Conservation (phyloP, 2,329 filamentous ascomycete species). For the Verticillium nonalfalfae region DNA sequence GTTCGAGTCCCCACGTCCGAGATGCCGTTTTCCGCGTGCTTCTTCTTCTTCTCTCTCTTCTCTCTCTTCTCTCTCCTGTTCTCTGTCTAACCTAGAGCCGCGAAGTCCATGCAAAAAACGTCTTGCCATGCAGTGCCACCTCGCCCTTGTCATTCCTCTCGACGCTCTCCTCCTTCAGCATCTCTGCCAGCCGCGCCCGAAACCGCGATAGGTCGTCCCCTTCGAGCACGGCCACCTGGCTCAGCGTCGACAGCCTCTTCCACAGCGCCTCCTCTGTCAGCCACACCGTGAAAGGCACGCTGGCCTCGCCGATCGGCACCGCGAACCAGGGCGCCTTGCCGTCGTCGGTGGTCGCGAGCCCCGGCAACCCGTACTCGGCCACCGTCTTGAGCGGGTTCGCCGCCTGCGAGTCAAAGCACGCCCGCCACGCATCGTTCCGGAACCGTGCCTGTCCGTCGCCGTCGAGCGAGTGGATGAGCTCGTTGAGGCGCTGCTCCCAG, state of each 20-base stretch:
- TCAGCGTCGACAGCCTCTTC: slow-evolving; percentile 59
- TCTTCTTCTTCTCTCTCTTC: not conserved
- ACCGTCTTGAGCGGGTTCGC: slow-evolving; percentile 45
- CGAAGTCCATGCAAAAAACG: slow-evolving; percentile 57
- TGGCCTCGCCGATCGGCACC: slow-evolving; percentile 52
- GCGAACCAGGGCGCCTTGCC: slow-evolving; percentile 44
- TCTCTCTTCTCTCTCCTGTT: not conserved
- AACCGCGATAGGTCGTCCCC: slow-evolving; percentile 42
- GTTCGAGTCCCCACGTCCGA: not conserved
- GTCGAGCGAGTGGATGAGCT: slow-evolving; percentile 46
- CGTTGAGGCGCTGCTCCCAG: slow-evolving; percentile 59
- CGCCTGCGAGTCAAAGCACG: slow-evolving; percentile 56
- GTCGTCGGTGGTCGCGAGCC: slow-evolving; percentile 1
- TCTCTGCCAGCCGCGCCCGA: slow-evolving; percentile 44
- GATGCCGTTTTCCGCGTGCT: too few relatives aligned
- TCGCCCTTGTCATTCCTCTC: slow-evolving; percentile 55
- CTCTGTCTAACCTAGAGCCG: slow-evolving; percentile 24
- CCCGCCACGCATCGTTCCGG: slow-evolving; percentile 56
- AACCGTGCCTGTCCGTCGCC: slow-evolving; percentile 57
- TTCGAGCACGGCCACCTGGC: slow-evolving; percentile 57
- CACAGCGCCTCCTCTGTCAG: slow-evolving; percentile 54
- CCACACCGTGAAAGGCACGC: slow-evolving; percentile 50
- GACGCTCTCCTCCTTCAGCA: slow-evolving; percentile 44
- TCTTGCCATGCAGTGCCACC: slow-evolving; percentile 57
- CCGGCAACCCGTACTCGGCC: slow-evolving; percentile 26